These are phyloP conservation scores for Hortiboletus rubellus DNA, from an alignment of 1,284 basidiomycete species.

Conservation along the genomic window DNA sequence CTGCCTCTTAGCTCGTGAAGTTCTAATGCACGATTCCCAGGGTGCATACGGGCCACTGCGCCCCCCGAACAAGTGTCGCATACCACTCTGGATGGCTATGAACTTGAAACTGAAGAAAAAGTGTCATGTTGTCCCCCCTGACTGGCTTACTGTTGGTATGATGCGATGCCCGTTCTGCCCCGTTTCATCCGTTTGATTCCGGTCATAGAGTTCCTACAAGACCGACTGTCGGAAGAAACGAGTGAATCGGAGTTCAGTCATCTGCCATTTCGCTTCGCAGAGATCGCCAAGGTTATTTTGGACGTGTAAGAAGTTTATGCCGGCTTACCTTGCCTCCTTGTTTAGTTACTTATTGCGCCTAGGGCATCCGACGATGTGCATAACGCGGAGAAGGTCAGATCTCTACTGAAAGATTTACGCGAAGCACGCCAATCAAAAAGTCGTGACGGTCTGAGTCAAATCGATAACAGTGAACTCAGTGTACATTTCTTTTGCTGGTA, in stretches of 20 bases:
- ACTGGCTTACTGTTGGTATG: conserved; percentile 84
- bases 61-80: conserved; percentile 78
- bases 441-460: conserved; percentile 73
- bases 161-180: neutral
- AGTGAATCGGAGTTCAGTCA: conserved; percentile 69
- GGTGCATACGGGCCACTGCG: conserved; percentile 91
- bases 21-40: conserved; percentile 41
- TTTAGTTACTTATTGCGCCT: neutral
- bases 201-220: conserved; percentile 70
- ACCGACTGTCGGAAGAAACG: conserved; percentile 69
- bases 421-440: conserved; percentile 95
- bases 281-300: conserved; percentile 85
- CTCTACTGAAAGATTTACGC: conserved; percentile 88
- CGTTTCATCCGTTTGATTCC: neutral
- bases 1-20: conserved; percentile 35
- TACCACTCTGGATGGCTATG: conserved; percentile 95
- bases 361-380: conserved; percentile 91
- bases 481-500: conserved; percentile 44
- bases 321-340: neutral
- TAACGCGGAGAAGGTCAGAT: conserved; percentile 78
- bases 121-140: conserved; percentile 87
- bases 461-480: conserved; percentile 78
- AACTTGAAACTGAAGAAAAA: conserved; percentile 94
- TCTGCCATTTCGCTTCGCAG: conserved; percentile 84
- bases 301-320: conserved; percentile 64